Evolutionary conservation across 148 eudicot species (phyloP), one percentile per base, ranked within the genome.

Genomic region (Persicaria maculosa): DNA sequence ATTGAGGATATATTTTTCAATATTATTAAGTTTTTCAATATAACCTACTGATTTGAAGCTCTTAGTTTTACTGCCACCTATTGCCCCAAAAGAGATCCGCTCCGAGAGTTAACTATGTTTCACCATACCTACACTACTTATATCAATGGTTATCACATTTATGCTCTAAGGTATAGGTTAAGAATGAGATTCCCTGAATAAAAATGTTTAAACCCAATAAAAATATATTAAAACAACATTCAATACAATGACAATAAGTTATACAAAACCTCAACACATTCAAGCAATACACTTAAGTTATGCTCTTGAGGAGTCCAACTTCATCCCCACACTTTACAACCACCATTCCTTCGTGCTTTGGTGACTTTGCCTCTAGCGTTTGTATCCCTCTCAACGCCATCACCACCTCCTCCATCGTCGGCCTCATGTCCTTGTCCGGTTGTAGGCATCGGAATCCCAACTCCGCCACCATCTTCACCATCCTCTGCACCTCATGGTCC

Each of bases 381-480:
- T 84, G 79, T 31, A 94, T 90, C 16, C 69, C 79, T 79, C 74
- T 90, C 77, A 95, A 79, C 9, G 74, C 77, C 48, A 82, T 84
- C 48, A 87, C 73, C 62, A 89, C 90, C 78, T 95, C 92, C 47
- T 84, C 76, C 99, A 95, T 95, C 7, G 92, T 52, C 43, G 99
- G 99, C 75, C 99, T 88, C 88, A 84, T 75, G 12, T 92, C 97
- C 72, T 78, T 85, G 9, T 90, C 94, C 20, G 61, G 81, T 40
- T 91, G 97, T 77, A 95, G 48, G 70, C 99, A 95, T 40, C 82
- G 82, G 57, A 90, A 92, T 50, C 93, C 99, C 58, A 95, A 69
- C 67, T 92, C 94, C 0, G 91, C 91, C 10, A 93, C 97, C 77
- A 79, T 47, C 15, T 85, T 87, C 44, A 78, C 85, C 92, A 82